These are phyloP conservation scores for Leishmania turanica DNA, from an alignment of 208 protist genomes.

Conservation along the genomic window DNA sequence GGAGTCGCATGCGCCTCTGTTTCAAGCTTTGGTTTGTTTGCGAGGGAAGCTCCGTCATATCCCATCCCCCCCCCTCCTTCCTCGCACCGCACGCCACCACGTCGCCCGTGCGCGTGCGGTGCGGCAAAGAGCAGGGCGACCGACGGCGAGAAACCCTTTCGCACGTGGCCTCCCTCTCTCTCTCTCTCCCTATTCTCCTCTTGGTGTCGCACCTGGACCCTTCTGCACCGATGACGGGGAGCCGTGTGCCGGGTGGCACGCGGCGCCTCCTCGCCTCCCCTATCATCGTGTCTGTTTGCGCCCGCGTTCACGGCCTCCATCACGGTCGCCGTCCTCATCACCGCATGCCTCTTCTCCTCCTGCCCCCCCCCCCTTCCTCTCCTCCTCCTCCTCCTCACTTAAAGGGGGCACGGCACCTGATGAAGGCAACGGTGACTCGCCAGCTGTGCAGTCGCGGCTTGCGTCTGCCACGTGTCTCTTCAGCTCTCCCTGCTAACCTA, in stretches of 20 bases:
- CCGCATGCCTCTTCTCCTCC: not conserved
- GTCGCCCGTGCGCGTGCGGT: not conserved
- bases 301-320: too few relatives aligned
- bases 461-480: not conserved
- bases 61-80: too few relatives aligned
- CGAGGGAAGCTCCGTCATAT: not conserved
- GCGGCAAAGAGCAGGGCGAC: not conserved
- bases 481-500: not conserved
- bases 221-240: not conserved
- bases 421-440: not conserved
- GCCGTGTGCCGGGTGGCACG: not conserved
- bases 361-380: not conserved
- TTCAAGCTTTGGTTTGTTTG: not conserved
- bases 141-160: not conserved
- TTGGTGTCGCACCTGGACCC: not conserved
- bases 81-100: not conserved
- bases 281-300: not conserved
- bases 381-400: not conserved
- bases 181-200: not conserved
- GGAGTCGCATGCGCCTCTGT: not conserved
- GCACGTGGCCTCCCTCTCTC: not conserved
- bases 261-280: not conserved
- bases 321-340: not conserved
- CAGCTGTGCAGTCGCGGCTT: not conserved
- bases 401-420: not conserved